phyloP scores from a whole-genome alignment of 2,329 filamentous ascomycete species.

The Fusarium beomiforme region DNA sequence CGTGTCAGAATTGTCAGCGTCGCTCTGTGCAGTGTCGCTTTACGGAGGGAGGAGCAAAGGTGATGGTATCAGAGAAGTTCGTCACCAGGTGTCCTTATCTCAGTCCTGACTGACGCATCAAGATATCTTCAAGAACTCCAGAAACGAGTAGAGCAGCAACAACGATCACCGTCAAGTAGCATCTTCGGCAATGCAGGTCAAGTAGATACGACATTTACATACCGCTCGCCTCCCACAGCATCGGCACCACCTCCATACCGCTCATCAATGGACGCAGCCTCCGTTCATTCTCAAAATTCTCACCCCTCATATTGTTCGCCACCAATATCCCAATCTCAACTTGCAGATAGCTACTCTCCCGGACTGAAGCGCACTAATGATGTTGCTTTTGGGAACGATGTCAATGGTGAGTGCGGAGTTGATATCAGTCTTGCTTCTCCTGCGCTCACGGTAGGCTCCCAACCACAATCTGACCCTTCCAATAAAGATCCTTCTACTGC shows the following conservation, averaged over 20 bases:
- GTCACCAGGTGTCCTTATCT: neutral
- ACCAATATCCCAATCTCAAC: constrained; percentile 5
- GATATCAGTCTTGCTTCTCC: constrained; percentile 26
- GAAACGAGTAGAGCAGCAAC: constrained; percentile 32
- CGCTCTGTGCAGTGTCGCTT: constrained; percentile 47
- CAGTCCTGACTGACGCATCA: neutral
- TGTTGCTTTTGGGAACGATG: constrained; percentile 20
- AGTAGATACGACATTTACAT: neutral
- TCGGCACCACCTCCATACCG: constrained; percentile 31
- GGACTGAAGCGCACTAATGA: constrained; percentile 22
- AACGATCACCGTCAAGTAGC: constrained; percentile 10
- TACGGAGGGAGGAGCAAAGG: constrained; percentile 42
- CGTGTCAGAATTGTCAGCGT: constrained; percentile 47
- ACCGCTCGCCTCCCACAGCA: constrained; percentile 18
- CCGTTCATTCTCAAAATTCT: constrained; percentile 3
- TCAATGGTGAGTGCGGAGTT: constrained; percentile 26
- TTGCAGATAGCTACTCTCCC: neutral
- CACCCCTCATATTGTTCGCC: constrained; percentile 23
- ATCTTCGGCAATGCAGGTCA: neutral
- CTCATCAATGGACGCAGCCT: constrained; percentile 15
- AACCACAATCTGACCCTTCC: constrained; percentile 16
- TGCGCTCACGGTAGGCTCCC: constrained; percentile 22
- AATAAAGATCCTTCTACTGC: constrained; percentile 4
- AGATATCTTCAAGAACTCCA: constrained; percentile 43
- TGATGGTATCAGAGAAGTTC: constrained; percentile 48